Conservation (phyloP, 1,284 basidiomycete genomes). For the Heimioporus punctisporus region DNA sequence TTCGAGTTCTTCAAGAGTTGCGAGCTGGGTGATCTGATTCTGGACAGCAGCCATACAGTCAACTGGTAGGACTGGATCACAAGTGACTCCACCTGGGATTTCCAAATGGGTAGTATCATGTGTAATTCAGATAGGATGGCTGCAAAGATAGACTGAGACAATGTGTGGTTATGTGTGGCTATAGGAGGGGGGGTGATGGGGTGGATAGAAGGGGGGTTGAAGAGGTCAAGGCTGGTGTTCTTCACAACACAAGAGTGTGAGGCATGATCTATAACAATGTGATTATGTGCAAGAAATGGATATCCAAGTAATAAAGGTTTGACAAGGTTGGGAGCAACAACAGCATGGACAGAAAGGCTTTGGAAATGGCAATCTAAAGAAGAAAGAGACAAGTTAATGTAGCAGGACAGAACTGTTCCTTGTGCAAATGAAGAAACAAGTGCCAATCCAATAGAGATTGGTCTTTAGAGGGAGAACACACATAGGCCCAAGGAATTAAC, state of each 20-base stretch:
- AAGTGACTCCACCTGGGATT: background rate
- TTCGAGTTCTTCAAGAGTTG: background rate
- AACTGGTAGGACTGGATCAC: background rate
- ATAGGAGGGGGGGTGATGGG: background rate
- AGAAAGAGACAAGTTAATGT: background rate
- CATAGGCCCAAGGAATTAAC: too few relatives aligned
- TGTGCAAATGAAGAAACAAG: too few relatives aligned
- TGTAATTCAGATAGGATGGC: background rate
- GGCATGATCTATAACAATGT: background rate
- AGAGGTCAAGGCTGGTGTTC: background rate
- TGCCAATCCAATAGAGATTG: too few relatives aligned
- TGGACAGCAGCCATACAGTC: background rate
- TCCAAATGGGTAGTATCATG: accelerated
- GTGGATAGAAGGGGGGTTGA: background rate
- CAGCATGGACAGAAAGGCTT: background rate
- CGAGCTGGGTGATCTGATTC: background rate
- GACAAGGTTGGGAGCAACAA: background rate
- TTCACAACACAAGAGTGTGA: background rate
- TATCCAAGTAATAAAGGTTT: background rate
- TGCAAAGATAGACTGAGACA: too few relatives aligned
- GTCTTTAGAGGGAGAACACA: too few relatives aligned
- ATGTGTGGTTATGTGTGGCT: background rate
- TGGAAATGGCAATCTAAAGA: background rate
- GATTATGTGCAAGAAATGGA: background rate
- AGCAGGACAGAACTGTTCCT: background rate